phyloP scores from a whole-genome alignment of 805 yeast species.

The Cyberlindnera petersonii region DNA sequence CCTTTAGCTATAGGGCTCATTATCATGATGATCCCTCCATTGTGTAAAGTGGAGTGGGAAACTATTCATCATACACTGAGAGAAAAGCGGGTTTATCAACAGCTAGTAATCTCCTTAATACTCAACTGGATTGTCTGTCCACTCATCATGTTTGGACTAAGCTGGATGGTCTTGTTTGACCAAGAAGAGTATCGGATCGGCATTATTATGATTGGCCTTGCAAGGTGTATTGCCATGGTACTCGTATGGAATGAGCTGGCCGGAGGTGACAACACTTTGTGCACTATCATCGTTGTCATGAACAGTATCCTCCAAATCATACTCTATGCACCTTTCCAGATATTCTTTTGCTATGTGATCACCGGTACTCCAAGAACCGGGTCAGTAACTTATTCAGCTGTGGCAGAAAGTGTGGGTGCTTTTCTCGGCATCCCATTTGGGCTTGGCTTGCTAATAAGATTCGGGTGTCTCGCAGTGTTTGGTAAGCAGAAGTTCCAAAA shows the following conservation, averaged over 20 bases:
- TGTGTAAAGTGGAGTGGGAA: conserved; percentile 54
- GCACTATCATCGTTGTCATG: conserved; percentile 49
- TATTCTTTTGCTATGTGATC: conserved; percentile 45
- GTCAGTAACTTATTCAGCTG: conserved; percentile 24
- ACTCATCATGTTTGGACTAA: conserved; percentile 50
- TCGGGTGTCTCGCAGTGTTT: conserved; percentile 7
- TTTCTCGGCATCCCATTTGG: conserved; percentile 53
- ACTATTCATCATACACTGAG: conserved; percentile 30
- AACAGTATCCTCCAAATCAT: conserved; percentile 49
- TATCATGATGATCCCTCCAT: conserved; percentile 55
- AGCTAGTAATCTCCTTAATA: conserved; percentile 37
- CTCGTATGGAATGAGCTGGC: conserved; percentile 55
- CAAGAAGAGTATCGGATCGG: conserved; percentile 47
- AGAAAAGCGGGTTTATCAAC: conserved; percentile 25
- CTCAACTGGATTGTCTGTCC: conserved; percentile 58
- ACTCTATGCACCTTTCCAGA: conserved; percentile 49
- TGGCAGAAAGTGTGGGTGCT: conserved; percentile 46
- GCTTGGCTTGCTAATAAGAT: conserved; percentile 41
- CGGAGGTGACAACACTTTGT: conserved; percentile 45
- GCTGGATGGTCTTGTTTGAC: conserved; percentile 50
- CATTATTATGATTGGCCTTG: conserved; percentile 55
- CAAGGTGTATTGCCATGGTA: conserved; percentile 63
- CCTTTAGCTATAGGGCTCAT: conserved; percentile 49
- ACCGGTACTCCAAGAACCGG: conserved; percentile 15
- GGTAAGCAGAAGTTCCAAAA: conserved; percentile 8